These are phyloP conservation scores for Pyricularia grisea DNA, from an alignment of 2,329 filamentous ascomycete genomes.

Conservation along the genomic window DNA sequence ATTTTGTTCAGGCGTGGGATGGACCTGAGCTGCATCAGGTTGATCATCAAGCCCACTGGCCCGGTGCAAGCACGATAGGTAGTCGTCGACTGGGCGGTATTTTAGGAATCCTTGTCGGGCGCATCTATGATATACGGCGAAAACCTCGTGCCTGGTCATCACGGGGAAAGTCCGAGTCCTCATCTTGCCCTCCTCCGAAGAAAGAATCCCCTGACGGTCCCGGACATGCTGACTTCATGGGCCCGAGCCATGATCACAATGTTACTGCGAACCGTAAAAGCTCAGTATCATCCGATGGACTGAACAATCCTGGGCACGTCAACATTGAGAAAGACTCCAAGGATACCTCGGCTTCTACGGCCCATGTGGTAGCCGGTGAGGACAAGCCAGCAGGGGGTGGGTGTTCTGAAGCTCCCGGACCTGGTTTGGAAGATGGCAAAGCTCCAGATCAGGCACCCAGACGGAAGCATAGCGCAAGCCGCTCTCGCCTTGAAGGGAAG, in stretches of 20 bases:
- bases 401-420: neutral
- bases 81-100: conserved; percentile 58
- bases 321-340: neutral
- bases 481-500: conserved; percentile 41
- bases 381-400: neutral
- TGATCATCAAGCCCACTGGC: conserved; percentile 47
- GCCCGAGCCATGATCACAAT: neutral
- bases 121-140: conserved; percentile 50
- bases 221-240: neutral
- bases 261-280: neutral
- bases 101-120: conserved; percentile 57
- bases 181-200: neutral
- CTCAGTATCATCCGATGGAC: neutral
- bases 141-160: conserved; percentile 4
- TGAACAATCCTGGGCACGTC: neutral
- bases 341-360: neutral
- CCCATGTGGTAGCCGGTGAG: neutral
- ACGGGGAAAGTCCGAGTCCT: neutral
- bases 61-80: conserved; percentile 47
- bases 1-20: conserved; percentile 56
- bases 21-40: conserved; percentile 53
- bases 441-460: neutral
- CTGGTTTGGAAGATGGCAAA: neutral
- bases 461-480: conserved; percentile 11
- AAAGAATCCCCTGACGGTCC: neutral